Base-by-base conservation (phyloP, 495 filamentous ascomycete genomes). In the Penicillium soppii region DNA sequence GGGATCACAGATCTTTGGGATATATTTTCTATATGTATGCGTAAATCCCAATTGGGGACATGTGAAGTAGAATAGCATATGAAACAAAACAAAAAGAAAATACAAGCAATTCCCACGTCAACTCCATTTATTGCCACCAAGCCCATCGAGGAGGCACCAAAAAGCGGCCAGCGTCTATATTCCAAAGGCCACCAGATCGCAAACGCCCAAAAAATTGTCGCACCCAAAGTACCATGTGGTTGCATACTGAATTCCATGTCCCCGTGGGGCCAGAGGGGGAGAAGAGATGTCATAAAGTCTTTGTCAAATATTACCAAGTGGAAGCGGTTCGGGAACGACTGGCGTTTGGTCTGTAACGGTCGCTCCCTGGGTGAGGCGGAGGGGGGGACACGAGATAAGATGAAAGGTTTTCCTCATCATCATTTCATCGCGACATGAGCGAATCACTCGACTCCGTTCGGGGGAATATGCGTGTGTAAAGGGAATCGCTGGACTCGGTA, bases 381-480 rank as follows among this genome's bases (percentile, higher is more conserved):
- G 23, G 38, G 13, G 26, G 43, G 29, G 44, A 49, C 37, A 38
- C 17, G 20, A 40, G 41, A 51, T 30, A 46, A 25, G 16, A 35
- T 9, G 35, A 43, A 25, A 10, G 20, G 16, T 15, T 29, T 27
- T 43, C 52, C 26, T 20, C 15, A 23, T 50, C 29, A 29, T 63
- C 53, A 43, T 19, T 42, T 64, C 61, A 73, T 60, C 68, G 50
- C 49, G 63, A 62, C 66, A 73, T 70, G 47, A 75, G 63, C 17
- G 72, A 75, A 35, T 75, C 72, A 58, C 70, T 75, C 1, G 72
- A 75, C 48, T 73, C 70, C 1, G 68, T 72, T 9, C 72, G 59
- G 8, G 70, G 72, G 65, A 74, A 74, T 17, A 72, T 67, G 36
- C 72, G 63, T 15, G 68, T 68, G 52, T 72, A 69, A 19, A 75